These are phyloP conservation scores for Aureobasidium musti DNA, from an alignment of 2,329 filamentous ascomycete genomes.

Conservation along the genomic window DNA sequence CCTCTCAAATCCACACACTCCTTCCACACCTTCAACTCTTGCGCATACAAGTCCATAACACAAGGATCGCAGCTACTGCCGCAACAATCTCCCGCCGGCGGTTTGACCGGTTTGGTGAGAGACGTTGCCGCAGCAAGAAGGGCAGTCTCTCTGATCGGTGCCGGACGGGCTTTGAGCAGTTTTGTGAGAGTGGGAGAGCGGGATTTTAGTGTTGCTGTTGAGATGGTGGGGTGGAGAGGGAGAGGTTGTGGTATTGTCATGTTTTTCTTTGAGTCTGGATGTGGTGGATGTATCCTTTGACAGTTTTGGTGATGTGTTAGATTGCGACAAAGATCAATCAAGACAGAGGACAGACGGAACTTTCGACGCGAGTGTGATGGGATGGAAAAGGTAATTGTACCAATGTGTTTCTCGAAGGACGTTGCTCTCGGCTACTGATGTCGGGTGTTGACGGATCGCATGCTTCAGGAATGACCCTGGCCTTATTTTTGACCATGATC, in stretches of 20 bases:
- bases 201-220: slow-evolving; percentile 9
- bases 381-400: background rate
- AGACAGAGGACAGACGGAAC: background rate
- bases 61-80: slow-evolving; percentile 32
- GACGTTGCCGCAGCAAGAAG: slow-evolving; percentile 21
- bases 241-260: background rate
- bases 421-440: background rate
- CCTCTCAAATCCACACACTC: slow-evolving; percentile 9
- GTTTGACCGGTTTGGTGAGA: slow-evolving; percentile 20
- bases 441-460: background rate
- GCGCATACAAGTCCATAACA: slow-evolving; percentile 30
- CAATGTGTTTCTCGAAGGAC: background rate
- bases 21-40: slow-evolving; percentile 31
- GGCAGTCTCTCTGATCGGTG: slow-evolving; percentile 18
- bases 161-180: slow-evolving; percentile 28
- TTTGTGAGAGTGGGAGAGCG: slow-evolving; percentile 28
- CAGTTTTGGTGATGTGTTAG: background rate
- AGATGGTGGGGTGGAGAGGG: background rate
- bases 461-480: background rate
- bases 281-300: too few relatives aligned
- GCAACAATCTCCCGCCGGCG: slow-evolving; percentile 30
- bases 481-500: background rate
- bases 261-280: background rate
- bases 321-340: background rate
- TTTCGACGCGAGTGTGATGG: background rate